Base-by-base conservation (phyloP, 2,329 filamentous ascomycete genomes). In the Knufia petricola region DNA sequence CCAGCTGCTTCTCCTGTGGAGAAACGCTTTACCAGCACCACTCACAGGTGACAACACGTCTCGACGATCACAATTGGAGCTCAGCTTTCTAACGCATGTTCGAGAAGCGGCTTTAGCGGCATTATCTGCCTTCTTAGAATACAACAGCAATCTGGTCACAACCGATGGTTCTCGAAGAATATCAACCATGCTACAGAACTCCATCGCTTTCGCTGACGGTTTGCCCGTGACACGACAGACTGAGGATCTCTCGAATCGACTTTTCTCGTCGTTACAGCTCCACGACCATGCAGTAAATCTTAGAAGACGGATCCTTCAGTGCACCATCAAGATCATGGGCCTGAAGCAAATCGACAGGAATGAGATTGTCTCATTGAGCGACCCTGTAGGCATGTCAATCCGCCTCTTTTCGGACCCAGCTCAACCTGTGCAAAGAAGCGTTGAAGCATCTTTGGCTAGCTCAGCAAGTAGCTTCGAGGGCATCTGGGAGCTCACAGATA, bases 401-500 rank as follows among this genome's bases (percentile, higher is more conserved):
- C 86, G 88, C 0, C 84, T 90, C 1, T 96, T 98, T 64, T 87
- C 92, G 0, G 89, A 96, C 59, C 88, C 90, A 0, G 87, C 94
- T 50, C 87, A 87, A 59, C 94, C 94, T 61, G 81, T 65, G 6
- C 82, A 86, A 13, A 90, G 81, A 59, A 90, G 88, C 1, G 65
- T 96, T 41, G 94, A 90, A 60, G 85, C 87, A 12, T 87, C 89
- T 0, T 95, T 98, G 60, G 90, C 90, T 15, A 92, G 84, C 56
- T 86, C 89, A 13, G 86, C 88, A 1, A 87, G 86, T 4, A 85
- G 81, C 2, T 95, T 96, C 60, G 92, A 98, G 59, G 89, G 82
- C 1, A 79, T 98, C 32, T 98, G 92, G 92, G 90, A 96, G 54
- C 79, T 95, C 4, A 85, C 82, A 7, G 92, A 98, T 64, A 96